phyloP scores from a whole-genome alignment of 371 early-diverging fungal genomes.

The Dichotomocladium elegans region DNA sequence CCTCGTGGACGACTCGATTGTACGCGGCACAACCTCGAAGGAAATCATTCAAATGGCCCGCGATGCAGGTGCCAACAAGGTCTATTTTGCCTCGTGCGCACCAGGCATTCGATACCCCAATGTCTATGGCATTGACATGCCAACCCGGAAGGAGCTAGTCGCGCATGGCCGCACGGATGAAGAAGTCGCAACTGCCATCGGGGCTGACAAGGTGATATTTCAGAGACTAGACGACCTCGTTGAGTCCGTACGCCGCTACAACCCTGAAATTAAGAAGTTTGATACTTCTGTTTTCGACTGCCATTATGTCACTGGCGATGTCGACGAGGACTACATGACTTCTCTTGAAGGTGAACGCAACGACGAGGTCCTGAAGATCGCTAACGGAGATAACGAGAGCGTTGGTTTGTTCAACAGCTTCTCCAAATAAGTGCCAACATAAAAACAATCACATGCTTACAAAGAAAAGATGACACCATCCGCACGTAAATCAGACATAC shows the following conservation, averaged over 20 bases:
- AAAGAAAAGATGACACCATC: no score
- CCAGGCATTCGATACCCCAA: slow-evolving; percentile 95
- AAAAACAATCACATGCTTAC: no score
- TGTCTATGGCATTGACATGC: slow-evolving; percentile 99
- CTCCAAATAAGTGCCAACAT: slow-evolving; percentile 11
- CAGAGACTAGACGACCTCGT: slow-evolving; percentile 83
- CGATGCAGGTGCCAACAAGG: slow-evolving; percentile 96
- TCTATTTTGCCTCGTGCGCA: slow-evolving; percentile 96
- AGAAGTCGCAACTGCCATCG: slow-evolving; percentile 82
- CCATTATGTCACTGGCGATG: slow-evolving; percentile 84
- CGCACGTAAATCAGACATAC: no score
- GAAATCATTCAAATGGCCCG: slow-evolving; percentile 98
- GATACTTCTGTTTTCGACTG: slow-evolving; percentile 96
- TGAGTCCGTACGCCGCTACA: slow-evolving; percentile 78
- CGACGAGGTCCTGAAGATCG: slow-evolving; percentile 18
- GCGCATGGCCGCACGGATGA: slow-evolving; percentile 77
- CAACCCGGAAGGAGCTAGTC: slow-evolving; percentile 87
- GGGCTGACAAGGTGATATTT: slow-evolving; percentile 92
- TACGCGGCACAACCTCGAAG: slow-evolving; percentile 95
- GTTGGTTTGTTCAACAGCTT: slow-evolving; percentile 63
- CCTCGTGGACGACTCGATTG: slow-evolving; percentile 97
- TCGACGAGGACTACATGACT: slow-evolving; percentile 76
- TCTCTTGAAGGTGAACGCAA: slow-evolving; percentile 65
- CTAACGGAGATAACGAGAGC: slow-evolving; percentile 47
- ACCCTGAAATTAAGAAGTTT: slow-evolving; percentile 74